These are phyloP conservation scores for Aspergillus ochraceus DNA, from an alignment of 2,329 filamentous ascomycete genomes.

Conservation along the genomic window DNA sequence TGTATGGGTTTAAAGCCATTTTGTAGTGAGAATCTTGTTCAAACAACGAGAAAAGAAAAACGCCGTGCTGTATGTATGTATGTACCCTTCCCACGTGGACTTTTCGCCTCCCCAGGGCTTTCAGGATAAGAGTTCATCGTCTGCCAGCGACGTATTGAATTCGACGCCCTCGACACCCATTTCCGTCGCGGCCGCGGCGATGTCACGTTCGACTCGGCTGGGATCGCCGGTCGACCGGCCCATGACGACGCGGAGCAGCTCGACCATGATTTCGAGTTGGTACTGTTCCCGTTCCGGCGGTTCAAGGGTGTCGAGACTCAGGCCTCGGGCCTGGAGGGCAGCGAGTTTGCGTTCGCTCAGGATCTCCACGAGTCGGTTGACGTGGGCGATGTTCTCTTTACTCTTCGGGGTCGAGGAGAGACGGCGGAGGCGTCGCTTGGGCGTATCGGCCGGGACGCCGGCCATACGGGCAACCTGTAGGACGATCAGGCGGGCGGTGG, in stretches of 20 bases:
- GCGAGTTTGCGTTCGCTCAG: constrained; percentile 42
- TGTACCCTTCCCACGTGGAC: background rate
- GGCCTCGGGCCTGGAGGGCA: constrained; percentile 31
- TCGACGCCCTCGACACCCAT: constrained; percentile 38
- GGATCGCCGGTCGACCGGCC: constrained; percentile 30
- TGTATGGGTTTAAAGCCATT: background rate
- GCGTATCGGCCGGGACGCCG: constrained; percentile 33
- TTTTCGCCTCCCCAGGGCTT: background rate
- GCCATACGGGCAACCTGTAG: constrained; percentile 51
- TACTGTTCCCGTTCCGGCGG: constrained; percentile 39
- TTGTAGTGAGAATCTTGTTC: background rate
- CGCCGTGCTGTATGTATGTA: background rate
- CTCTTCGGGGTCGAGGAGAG: constrained; percentile 42
- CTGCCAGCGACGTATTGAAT: constrained; percentile 31
- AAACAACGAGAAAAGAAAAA: background rate
- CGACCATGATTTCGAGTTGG: constrained; percentile 44
- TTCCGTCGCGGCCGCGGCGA: constrained; percentile 36
- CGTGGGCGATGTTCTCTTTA: constrained; percentile 46
- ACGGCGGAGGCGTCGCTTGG: constrained; percentile 41
- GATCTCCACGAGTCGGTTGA: constrained; percentile 46
- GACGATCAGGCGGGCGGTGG: constrained; percentile 49
- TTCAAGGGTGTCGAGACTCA: constrained; percentile 37
- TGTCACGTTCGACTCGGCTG: constrained; percentile 32
- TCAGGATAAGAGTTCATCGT: constrained; percentile 24
- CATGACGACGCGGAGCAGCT: constrained; percentile 43